phyloP scores from a whole-genome alignment of 2,329 filamentous ascomycete species.

The Ophiognomonia clavigignenti-juglandacearum region DNA sequence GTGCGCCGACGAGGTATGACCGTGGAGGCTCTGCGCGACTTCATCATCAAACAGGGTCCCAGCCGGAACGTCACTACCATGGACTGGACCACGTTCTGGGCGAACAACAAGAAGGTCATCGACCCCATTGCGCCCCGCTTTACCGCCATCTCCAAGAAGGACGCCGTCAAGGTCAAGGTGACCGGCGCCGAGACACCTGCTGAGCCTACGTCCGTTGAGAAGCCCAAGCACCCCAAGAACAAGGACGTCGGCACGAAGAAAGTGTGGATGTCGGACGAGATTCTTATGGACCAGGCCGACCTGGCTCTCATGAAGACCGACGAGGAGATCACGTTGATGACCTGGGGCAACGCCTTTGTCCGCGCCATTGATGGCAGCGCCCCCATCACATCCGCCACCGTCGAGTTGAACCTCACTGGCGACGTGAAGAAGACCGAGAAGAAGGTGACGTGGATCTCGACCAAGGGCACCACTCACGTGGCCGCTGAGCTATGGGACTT shows the following conservation, averaged over 20 bases:
- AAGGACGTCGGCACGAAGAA: constrained; percentile 78
- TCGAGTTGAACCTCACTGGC: constrained; percentile 86
- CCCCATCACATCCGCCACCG: constrained; percentile 64
- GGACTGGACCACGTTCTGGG: constrained; percentile 76
- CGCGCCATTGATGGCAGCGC: constrained; percentile 55
- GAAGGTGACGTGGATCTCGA: constrained; percentile 92
- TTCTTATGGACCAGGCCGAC: constrained; percentile 84
- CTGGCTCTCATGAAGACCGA: constrained; percentile 73
- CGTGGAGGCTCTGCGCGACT: constrained; percentile 72
- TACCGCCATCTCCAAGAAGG: constrained; percentile 66
- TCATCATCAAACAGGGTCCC: constrained; percentile 79
- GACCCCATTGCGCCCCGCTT: constrained; percentile 71
- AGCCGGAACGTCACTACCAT: constrained; percentile 79
- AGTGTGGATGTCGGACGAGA: constrained; percentile 68
- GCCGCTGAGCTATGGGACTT: constrained; percentile 88
- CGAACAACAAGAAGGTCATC: constrained; percentile 75
- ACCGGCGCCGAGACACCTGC: constrained; percentile 63
- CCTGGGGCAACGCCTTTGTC: constrained; percentile 88
- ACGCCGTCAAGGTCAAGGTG: constrained; percentile 66
- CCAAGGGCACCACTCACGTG: constrained; percentile 69
- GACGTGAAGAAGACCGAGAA: constrained; percentile 95
- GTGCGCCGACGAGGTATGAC: constrained; percentile 76
- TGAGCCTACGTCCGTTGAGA: constrained; percentile 63
- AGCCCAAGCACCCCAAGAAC: constrained; percentile 88
- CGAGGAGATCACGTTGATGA: constrained; percentile 95